Percentiles rank a stretch among this genome's conserved stretches.
These are phyloP conservation scores for Vigna angularis DNA, from an alignment of 306 rosid genomes.

Conservation along the genomic window DNA sequence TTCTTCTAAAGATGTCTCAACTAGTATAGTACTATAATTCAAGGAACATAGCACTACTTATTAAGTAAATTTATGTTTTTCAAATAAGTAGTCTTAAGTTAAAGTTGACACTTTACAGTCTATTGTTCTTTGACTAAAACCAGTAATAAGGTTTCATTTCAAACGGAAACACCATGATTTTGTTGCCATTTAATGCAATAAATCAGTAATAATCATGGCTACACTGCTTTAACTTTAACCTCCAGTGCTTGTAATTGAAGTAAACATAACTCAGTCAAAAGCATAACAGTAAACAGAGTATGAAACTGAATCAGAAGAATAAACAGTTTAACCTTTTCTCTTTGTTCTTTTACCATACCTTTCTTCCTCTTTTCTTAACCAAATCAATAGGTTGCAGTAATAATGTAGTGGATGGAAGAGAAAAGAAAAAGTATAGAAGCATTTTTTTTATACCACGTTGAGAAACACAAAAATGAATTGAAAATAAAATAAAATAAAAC, in stretches of 20 bases:
- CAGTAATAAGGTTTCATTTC: neutral
- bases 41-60: neutral
- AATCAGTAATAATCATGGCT: neutral
- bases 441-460: too few relatives aligned
- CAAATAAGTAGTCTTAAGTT: too few relatives aligned
- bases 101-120: neutral
- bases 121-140: neutral
- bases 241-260: constrained; percentile 1
- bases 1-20: constrained; percentile 35
- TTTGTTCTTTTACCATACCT: too few relatives aligned
- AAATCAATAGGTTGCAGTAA: neutral
- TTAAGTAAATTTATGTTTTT: too few relatives aligned
- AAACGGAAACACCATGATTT: constrained; percentile 11
- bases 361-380: neutral
- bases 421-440: too few relatives aligned
- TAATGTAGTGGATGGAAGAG: too few relatives aligned
- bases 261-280: constrained; percentile 34
- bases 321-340: neutral
- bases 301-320: neutral
- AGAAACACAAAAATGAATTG: neutral
- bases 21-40: neutral
- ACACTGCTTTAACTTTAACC: constrained; percentile 35
- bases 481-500: too few relatives aligned
- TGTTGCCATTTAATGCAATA: neutral
- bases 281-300: neutral